Conservation (phyloP, 176 grass and related monocot species). For the Themeda triandra region DNA sequence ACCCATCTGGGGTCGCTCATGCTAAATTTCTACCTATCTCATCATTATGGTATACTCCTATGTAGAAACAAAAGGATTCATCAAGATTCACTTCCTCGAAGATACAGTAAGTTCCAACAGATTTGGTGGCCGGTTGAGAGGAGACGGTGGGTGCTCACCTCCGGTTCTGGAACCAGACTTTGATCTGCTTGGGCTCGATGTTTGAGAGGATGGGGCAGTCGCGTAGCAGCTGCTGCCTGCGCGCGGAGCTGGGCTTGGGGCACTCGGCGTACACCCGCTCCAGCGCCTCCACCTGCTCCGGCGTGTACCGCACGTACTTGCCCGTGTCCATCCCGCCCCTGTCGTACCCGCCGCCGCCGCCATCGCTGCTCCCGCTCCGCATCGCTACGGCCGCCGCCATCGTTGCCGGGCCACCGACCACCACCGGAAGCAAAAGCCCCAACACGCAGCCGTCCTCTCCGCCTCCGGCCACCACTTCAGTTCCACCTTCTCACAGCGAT, state of each 20-base stretch:
- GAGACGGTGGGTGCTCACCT: conserved; percentile 42
- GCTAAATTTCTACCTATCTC: conserved; percentile 10
- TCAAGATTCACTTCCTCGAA: not conserved
- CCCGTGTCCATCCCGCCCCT: conserved; percentile 65
- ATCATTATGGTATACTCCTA: too few species aligned
- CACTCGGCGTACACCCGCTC: conserved; percentile 93
- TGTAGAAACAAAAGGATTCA: not conserved
- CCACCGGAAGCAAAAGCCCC: conserved; percentile 4
- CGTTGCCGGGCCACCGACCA: not conserved
- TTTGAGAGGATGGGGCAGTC: conserved; percentile 85
- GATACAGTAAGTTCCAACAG: not conserved
- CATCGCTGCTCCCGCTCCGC: conserved; percentile 55
- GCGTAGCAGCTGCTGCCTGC: conserved; percentile 90
- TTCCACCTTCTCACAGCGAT: not conserved
- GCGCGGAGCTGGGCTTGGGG: conserved; percentile 87
- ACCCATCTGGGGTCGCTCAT: not conserved
- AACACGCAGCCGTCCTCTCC: not conserved
- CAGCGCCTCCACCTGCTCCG: conserved; percentile 95
- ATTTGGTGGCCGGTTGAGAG: not conserved
- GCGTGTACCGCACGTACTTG: conserved; percentile 98
- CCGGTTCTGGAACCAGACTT: conserved; percentile 99
- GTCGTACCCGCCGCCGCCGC: conserved; percentile 58
- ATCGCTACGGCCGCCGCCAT: conserved; percentile 85
- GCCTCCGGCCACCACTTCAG: conserved; percentile 9
- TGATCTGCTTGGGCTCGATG: conserved; percentile 98